A percentile compares a stretch with the other conserved stretches of the same genome.
phyloP scores from a whole-genome alignment of 768 basidiomycete genomes.

The Tylopilus sp. region DNA sequence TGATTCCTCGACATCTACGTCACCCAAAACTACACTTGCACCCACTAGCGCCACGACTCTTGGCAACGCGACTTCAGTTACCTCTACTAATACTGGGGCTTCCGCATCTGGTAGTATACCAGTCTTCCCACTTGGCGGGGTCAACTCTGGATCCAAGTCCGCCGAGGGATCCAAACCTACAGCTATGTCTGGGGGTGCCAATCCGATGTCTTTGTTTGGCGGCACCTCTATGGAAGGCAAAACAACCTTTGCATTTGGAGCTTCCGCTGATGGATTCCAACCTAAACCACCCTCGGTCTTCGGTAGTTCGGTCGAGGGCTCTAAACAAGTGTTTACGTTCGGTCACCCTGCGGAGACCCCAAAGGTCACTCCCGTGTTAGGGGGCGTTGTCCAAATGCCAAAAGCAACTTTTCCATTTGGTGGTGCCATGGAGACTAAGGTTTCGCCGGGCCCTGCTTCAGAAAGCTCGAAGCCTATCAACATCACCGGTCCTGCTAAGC shows the following conservation, averaged over 20 bases:
- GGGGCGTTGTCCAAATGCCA: neutral
- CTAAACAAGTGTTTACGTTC: constrained; percentile 9
- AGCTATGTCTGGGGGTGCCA: constrained; percentile 15
- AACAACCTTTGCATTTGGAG: constrained; percentile 11
- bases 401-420: neutral
- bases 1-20: constrained; percentile 20
- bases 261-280: constrained; percentile 13
- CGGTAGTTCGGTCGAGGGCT: constrained; percentile 4
- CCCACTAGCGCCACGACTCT: constrained; percentile 15
- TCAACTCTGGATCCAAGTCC: constrained; percentile 13
- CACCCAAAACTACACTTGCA: constrained; percentile 15
- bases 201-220: constrained; percentile 4
- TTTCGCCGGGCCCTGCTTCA: neutral
- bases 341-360: neutral
- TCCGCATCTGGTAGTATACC: constrained; percentile 11
- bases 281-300: constrained; percentile 13
- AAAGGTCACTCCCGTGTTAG: neutral
- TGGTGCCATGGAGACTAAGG: neutral
- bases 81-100: constrained; percentile 18
- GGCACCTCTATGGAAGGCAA: constrained; percentile 9
- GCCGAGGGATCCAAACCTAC: constrained; percentile 14
- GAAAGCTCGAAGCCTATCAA: constrained; percentile 1
- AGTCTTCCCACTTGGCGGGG: constrained; percentile 20
- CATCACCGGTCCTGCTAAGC: constrained; percentile 1
- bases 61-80: constrained; percentile 13